Base-by-base conservation (phyloP, 2,329 filamentous ascomycete genomes). In the Aspergillus terreus region DNA sequence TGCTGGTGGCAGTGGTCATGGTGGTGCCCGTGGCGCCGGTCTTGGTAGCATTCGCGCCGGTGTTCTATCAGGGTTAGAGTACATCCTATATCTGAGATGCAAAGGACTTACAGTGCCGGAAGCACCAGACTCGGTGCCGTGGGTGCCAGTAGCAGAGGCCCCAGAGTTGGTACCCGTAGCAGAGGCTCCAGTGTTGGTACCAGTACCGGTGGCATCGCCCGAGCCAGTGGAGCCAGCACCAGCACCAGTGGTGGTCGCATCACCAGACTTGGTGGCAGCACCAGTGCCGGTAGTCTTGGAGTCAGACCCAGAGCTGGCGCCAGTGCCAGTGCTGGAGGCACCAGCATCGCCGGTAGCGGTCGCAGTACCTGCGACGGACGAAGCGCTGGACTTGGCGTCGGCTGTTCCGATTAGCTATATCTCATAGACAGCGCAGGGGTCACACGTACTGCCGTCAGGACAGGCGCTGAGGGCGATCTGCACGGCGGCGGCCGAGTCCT, bases 401-500 rank as follows among this genome's bases (percentile, higher is more conserved):
- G 45, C 25, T 27, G 42, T 38, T 10, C 32, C 38, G 10, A n/a
- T 36, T 21, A 47, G 17, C 35, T 38, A n/a, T 9, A 17, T n/a
- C 1, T 4, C 2, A 4, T 5, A 19, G 10, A 19, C 11, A 14
- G 25, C 12, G 3, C 15, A 27, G 9, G 19, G 11, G 21, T 23
- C 15, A 33, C 17, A 60, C 61, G 49, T 63, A 63, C 54, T 59
- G 35, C 45, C 46, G 6, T 44, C 57, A 52, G 66, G 63, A 58
- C 74, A 76, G 51, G 70, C 63, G 21, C 54, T 52, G n/a, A 66
- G 53, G 38, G 69, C 73, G 44, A 63, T 67, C 2, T 58, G 35
- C 33, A 71, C 56, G 44, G 74, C 69, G 12, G 58, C 44, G 44
- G 54, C 49, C 10, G 69, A 53, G 52, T 75, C 63, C 21, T 72